Evolutionary conservation across 2,329 filamentous ascomycete species (phyloP).

Genomic region (Hortaea werneckii): DNA sequence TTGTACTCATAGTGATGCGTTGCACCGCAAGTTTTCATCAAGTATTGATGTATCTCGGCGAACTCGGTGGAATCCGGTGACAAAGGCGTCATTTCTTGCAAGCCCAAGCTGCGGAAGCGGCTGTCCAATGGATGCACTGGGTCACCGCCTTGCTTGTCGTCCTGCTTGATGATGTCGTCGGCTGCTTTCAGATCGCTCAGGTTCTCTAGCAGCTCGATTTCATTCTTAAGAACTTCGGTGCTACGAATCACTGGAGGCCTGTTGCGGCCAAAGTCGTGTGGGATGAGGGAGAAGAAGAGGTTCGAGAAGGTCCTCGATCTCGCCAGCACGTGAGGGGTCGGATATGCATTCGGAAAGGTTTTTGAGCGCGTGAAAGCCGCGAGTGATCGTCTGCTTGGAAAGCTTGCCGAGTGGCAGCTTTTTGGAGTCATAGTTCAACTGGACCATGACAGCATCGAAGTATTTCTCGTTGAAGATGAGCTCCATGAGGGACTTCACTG

Average conservation of each 20-base stretch:
- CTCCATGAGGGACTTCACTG: slow-evolving; percentile 59
- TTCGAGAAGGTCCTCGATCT: slow-evolving; percentile 58
- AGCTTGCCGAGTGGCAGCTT: slow-evolving; percentile 80
- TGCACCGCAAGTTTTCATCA: not conserved
- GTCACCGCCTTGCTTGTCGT: slow-evolving; percentile 30
- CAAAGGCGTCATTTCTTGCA: slow-evolving; percentile 68
- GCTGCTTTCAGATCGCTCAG: slow-evolving; percentile 80
- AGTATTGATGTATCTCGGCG: not conserved
- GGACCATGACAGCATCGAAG: slow-evolving; percentile 56
- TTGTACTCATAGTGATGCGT: not conserved
- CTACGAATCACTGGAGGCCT: slow-evolving; percentile 58
- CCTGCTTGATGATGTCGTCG: slow-evolving; percentile 61
- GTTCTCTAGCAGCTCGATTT: slow-evolving; percentile 70
- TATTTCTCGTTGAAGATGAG: slow-evolving; percentile 75
- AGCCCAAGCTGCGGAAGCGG: slow-evolving; percentile 59
- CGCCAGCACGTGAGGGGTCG: slow-evolving; percentile 22
- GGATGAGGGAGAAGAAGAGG: slow-evolving; percentile 70
- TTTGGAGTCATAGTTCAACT: slow-evolving; percentile 60
- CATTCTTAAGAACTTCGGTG: slow-evolving; percentile 53
- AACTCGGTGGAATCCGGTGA: slow-evolving; percentile 35
- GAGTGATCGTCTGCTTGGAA: slow-evolving; percentile 64
- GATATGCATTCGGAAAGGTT: slow-evolving; percentile 47
- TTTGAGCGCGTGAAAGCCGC: slow-evolving; percentile 68
- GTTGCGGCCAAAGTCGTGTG: slow-evolving; percentile 67
- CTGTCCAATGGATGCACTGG: slow-evolving; percentile 44